phyloP scores from a whole-genome alignment of 257 asterid genomes.

The Salvia hispanica region DNA sequence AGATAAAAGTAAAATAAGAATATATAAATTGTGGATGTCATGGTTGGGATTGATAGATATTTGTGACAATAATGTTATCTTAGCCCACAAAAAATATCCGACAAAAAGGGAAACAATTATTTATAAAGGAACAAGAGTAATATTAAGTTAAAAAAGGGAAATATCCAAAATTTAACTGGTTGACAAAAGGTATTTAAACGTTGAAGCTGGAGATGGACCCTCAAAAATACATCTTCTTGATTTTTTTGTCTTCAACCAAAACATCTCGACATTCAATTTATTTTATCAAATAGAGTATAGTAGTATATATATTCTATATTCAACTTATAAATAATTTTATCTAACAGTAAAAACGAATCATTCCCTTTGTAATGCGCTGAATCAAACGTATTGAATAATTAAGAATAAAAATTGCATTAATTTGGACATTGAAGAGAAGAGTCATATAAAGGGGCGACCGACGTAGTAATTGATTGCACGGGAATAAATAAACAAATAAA shows the following conservation, averaged over 20 bases:
- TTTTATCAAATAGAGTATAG: background rate
- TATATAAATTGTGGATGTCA: background rate
- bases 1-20: background rate
- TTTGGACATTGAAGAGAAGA: slow-evolving; percentile 3
- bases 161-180: background rate
- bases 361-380: too few relatives aligned
- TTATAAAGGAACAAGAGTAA: background rate
- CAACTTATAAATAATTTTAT: too few relatives aligned
- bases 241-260: background rate
- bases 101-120: background rate
- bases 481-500: background rate
- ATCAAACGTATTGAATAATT: too few relatives aligned
- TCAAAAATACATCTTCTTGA: background rate
- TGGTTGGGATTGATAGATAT: background rate
- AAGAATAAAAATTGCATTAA: too few relatives aligned
- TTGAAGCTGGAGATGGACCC: background rate
- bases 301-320: background rate
- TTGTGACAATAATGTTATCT: background rate
- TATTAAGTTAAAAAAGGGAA: background rate
- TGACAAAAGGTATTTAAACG: background rate
- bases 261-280: background rate
- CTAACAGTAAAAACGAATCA: too few relatives aligned
- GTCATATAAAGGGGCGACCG: slow-evolving; percentile 29
- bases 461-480: slow-evolving; percentile 27
- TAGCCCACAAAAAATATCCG: background rate